Base-by-base conservation (phyloP, 78 protist genomes). In the Chrysochromulina parva region DNA sequence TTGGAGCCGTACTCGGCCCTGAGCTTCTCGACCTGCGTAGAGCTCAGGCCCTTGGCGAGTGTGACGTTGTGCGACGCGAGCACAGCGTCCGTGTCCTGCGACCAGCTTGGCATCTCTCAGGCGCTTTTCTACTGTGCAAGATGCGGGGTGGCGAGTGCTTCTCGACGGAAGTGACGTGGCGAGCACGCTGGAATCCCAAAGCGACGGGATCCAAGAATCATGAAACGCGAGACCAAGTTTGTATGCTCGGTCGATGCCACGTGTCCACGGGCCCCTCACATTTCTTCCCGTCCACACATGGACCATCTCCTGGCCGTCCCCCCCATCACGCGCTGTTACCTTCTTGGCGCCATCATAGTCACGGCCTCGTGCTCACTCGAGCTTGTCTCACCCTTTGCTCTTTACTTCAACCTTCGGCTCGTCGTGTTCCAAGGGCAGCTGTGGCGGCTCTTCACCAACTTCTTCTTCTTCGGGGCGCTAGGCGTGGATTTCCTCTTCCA, bases 371-470 rank as follows among this genome's bases (percentile, higher is more conserved):
- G 92, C 57, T 82, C 92, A 17, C 88, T 90, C 55, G 92, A 90
- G 74, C 48, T 90, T 5, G 78, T 90, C 82, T 90, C 92, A 1
- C 92, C 92, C 1, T 80, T 90, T 47, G 24, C 88, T 2, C 88
- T 90, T 20, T 90, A 82, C 50, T 90, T 78, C 76, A 82, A 58
- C 80, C 38, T 62, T 6, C 6, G 14, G 10, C 57, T 80, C 19
- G 24, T 90, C 59, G 10, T 80, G 76, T 4, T 52, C n/a, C 38
- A 80, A 22, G 0, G 22, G 17, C 92, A 90, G 92, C 20, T 88
- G 3, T 94, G 94, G 94, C 78, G 96, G 1, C 58, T 94, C 16
- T 19, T 94, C n/a, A 88, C 96, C 26, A 92, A 85, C 65, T 92
- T 93, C 58, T 62, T 90, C 82, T 94, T 82, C 85, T 92, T 92